A percentile compares a stretch with the other conserved stretches of the same genome.
These are phyloP conservation scores for Colletotrichum sp. DNA, from an alignment of 2,329 filamentous ascomycete genomes.

Conservation along the genomic window DNA sequence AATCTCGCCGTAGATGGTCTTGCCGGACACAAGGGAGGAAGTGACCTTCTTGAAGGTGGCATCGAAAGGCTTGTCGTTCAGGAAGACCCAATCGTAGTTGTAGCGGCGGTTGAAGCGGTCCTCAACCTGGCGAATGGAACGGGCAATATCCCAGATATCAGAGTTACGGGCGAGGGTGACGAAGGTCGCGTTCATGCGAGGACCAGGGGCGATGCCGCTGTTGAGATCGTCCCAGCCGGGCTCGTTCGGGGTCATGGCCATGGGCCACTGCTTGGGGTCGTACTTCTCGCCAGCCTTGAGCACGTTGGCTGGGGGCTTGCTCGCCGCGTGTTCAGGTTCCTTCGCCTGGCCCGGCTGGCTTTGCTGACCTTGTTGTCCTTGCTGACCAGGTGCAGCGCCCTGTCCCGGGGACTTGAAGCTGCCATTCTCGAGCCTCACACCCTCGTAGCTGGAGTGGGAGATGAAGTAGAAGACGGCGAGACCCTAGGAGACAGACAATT, in stretches of 20 bases:
- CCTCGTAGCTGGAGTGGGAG: constrained; percentile 60
- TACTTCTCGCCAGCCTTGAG: constrained; percentile 33
- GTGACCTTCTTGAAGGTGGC: constrained; percentile 94
- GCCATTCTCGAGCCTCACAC: constrained; percentile 30
- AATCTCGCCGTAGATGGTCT: constrained; percentile 88
- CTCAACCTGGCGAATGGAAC: constrained; percentile 94
- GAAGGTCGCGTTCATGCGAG: constrained; percentile 95
- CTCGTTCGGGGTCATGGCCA: constrained; percentile 58
- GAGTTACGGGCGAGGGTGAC: constrained; percentile 92
- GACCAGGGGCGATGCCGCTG: constrained; percentile 62
- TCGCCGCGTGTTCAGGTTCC: constrained; percentile 24
- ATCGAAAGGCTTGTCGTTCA: constrained; percentile 96
- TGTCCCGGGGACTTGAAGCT: constrained; percentile 43
- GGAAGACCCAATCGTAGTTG: constrained; percentile 99
- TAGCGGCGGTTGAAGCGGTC: constrained; percentile 97
- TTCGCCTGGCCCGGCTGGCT: constrained; percentile 18
- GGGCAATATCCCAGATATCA: constrained; percentile 95
- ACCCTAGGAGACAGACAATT: constrained; percentile 43
- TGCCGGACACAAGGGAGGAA: constrained; percentile 87
- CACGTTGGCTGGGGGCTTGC: constrained; percentile 22
- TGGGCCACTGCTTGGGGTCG: constrained; percentile 48
- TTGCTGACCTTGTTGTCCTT: background rate
- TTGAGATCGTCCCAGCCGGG: constrained; percentile 56
- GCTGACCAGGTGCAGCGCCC: constrained; percentile 36
- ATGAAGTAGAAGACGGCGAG: constrained; percentile 84